Percentiles rank a stretch among this genome's conserved stretches.
Evolutionary conservation across 2,329 filamentous ascomycete genomes (phyloP).

Genomic region (Penicillium sp.): DNA sequence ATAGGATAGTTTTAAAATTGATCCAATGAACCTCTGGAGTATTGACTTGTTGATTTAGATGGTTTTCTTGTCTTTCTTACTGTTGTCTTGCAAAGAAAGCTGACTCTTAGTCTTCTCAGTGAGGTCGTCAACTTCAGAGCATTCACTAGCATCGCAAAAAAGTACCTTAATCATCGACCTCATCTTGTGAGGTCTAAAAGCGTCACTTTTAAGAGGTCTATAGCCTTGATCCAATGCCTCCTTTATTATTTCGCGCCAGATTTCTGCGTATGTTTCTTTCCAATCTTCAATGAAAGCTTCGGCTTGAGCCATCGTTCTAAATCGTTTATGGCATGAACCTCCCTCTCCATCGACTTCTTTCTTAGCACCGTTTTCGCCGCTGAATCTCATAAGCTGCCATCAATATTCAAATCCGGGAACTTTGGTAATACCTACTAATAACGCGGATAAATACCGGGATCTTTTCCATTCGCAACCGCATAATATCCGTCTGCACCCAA

Average conservation of each 20-base stretch:
- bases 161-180: not conserved
- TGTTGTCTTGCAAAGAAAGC: not conserved
- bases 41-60: no score
- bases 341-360: not conserved
- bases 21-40: no score
- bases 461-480: not conserved
- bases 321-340: not conserved
- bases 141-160: not conserved
- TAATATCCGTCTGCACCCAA: not conserved
- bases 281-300: constrained; percentile 3
- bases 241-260: not conserved
- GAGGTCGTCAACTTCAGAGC: no score
- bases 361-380: not conserved
- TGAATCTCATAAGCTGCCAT: not conserved
- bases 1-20: no score
- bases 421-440: not conserved
- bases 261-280: not conserved
- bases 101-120: not conserved
- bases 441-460: not conserved
- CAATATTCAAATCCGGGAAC: not conserved
- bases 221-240: not conserved
- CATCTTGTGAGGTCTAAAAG: not conserved
- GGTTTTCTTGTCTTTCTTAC: no score
- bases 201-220: not conserved
- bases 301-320: constrained; percentile 1